Evolutionary conservation across 768 basidiomycete genomes (phyloP).

Genomic region (Boletus huronensis): DNA sequence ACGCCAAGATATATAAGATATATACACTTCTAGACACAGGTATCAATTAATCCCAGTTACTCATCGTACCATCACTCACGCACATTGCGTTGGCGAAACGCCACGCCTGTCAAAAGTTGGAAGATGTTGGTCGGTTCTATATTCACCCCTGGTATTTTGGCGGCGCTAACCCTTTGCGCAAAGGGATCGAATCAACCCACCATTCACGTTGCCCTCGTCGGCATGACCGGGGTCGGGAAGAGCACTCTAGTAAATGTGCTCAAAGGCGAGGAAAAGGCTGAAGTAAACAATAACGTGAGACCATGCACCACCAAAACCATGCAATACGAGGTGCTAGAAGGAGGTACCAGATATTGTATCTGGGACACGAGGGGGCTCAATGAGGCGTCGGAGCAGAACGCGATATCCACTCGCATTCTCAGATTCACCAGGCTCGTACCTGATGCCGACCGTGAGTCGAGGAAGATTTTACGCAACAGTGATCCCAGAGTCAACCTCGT

Average conservation of each 20-base stretch:
- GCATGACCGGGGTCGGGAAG: conserved; percentile 25
- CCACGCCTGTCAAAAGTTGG: not conserved
- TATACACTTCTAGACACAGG: not conserved
- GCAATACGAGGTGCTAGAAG: conserved; percentile 9
- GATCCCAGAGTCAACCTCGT: conserved; percentile 18
- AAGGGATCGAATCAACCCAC: conserved; percentile 3
- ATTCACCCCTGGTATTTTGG: not conserved
- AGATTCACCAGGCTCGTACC: not conserved
- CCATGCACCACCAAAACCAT: conserved; percentile 16
- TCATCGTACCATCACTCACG: not conserved
- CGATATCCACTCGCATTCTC: not conserved
- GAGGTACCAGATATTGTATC: conserved; percentile 8
- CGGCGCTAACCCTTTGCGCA: not conserved
- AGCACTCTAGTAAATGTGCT: conserved; percentile 29
- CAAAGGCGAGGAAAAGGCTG: conserved; percentile 9
- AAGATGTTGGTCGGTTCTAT: conserved; percentile 18
- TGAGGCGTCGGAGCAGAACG: conserved; percentile 11
- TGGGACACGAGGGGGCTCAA: conserved; percentile 28
- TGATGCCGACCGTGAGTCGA: conserved; percentile 19
- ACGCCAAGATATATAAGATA: conserved; percentile 1
- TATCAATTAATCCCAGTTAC: not conserved
- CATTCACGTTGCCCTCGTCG: conserved; percentile 21
- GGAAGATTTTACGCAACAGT: conserved; percentile 9
- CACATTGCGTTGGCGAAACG: not conserved
- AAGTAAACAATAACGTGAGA: conserved; percentile 14